Base-by-base conservation (phyloP, 768 basidiomycete species). In the Dioszegia aurantiaca region DNA sequence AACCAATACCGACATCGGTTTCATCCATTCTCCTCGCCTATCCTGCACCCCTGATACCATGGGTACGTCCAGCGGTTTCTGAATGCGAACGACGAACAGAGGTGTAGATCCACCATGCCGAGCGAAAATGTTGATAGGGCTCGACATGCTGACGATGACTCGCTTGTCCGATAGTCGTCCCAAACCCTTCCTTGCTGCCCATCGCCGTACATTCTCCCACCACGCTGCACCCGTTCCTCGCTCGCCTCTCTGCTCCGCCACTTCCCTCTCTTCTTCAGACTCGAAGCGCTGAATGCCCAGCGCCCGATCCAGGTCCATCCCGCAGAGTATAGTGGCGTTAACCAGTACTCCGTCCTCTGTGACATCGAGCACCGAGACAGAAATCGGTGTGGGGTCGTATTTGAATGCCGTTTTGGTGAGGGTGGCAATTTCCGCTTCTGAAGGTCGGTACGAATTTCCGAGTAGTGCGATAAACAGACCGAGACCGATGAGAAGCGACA, bases 191-290 rank as follows among this genome's bases (percentile, higher is more conserved):
- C 60, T 61, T 0, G 63, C 73, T 12, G 64, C 43, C 47, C 55
- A 65, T n/a, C 55, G 41, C 24, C 75, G 39, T 21, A 73, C 11
- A 24, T 43, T 46, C 53, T 76, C 74, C 73, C 70, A 72, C 76
- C 72, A 73, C 1, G 19, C 62, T 17, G 67, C 64, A 5, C 69
- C 71, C 17, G 48, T 47, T 1, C 63, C 70, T 45, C 64, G 51
- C 33, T 66, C 64, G 12, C 68, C 72, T 21, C 55, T 53, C 16
- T 39, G 23, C 26, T 19, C 51, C 3, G 61, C 68, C 16, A 33
- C 40, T 1, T 42, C 33, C 52, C 59, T 57, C 17, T 63, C 67
- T 17, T 64, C 45, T 12, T 48, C 30, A 23, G 28, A 62, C 1
- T 3, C 9, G 41, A 55, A 61, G 2, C 10, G 39, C n/a, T 60